phyloP scores from a whole-genome alignment of 2,329 filamentous ascomycete genomes.

The Ceratocystis colombiana region DNA sequence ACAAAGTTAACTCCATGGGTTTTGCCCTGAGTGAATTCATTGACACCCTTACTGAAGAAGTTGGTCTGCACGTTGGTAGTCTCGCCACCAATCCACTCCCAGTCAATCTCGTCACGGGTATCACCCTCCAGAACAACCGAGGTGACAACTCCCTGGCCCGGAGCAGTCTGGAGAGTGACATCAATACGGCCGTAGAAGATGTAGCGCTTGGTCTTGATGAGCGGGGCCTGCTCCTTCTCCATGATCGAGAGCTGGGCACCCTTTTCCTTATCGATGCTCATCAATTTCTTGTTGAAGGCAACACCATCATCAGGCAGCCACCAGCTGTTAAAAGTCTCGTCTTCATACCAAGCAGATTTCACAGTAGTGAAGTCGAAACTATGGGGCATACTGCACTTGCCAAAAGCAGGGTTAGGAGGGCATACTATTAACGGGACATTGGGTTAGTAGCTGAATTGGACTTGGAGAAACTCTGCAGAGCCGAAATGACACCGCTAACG shows the following conservation, averaged over 20 bases:
- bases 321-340: conserved; percentile 28
- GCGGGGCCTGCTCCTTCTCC: conserved; percentile 45
- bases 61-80: conserved; percentile 66
- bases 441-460: too few relatives aligned
- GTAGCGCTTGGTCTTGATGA: conserved; percentile 61
- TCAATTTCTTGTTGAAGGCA: conserved; percentile 29
- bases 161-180: conserved; percentile 57
- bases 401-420: conserved; percentile 55
- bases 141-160: conserved; percentile 66
- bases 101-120: conserved; percentile 60
- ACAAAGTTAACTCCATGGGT: conserved; percentile 39
- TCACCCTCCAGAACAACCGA: conserved; percentile 67
- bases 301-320: conserved; percentile 33
- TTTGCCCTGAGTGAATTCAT: conserved; percentile 43
- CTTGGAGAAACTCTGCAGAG: neutral
- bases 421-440: conserved; percentile 35
- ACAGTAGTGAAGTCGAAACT: conserved; percentile 56
- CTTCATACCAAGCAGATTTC: conserved; percentile 35
- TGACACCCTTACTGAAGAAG: conserved; percentile 62
- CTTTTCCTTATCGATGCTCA: conserved; percentile 28
- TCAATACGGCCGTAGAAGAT: conserved; percentile 77
- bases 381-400: conserved; percentile 34
- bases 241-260: conserved; percentile 46
- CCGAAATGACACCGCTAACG: conserved; percentile 3
- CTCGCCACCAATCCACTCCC: conserved; percentile 64